Evolutionary conservation across 495 filamentous ascomycete genomes (phyloP), one percentile per base, ranked within the genome.

Genomic region (Aspergillus hancockii): DNA sequence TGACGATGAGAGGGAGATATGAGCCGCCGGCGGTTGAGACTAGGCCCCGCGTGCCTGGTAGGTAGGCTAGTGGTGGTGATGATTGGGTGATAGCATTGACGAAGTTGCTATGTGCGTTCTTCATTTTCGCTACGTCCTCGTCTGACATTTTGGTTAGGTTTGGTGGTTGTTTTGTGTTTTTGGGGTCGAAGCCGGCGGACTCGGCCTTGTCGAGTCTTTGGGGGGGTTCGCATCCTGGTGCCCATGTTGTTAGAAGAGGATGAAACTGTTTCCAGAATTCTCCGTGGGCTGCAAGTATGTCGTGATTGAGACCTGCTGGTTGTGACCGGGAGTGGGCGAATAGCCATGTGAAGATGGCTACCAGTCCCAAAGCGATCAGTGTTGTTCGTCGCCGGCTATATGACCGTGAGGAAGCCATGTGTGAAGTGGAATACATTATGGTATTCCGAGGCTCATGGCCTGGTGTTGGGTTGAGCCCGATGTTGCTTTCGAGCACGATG

Each of bases 1-100:
- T 73, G 12, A 85, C 62, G 28, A 76, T 58, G 1, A 71, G 64
- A 5, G 75, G 74, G 4, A 78, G 55, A 59, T 73, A 75, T 14
- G 58, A 32, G 21, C 71, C 72, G 12, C 72, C 68, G 18, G 74
- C 74, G 23, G 70, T 70, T 1, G 67, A 70, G 5, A 83, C 81
- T 10, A 83, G 69, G 10, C 81, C 81, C 23, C 61, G 68, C 6
- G 80, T 75, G 8, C 63, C 60, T 1, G 60, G 61, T 16, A 63
- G 49, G 54, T 74, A 80, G 10, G 69, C 65, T 7, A 79, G 59
- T 6, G 61, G 55, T 0, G 68, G 73, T 0, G 73, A 61, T 4
- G 71, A 62, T 6, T 19, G 21, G 5, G 65, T 45, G 23, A 79
- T 67, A 5, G 62, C 59, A 2, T 60, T 30, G 19, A 78, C 64